Conservation (phyloP, 805 yeast species). For the Lipomyces orientalis region DNA sequence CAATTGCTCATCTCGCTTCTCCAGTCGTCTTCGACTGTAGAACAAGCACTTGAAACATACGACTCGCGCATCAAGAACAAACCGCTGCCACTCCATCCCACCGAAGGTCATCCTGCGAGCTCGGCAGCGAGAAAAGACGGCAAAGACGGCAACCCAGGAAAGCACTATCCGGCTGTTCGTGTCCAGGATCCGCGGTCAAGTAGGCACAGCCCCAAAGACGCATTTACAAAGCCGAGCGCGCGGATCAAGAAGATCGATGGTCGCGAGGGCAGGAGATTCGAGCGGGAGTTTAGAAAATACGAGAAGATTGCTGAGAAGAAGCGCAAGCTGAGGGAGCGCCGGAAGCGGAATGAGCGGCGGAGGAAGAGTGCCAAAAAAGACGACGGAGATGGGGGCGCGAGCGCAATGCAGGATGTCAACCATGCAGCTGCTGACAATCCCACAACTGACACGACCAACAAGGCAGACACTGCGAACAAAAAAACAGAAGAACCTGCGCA, state of each 20-base stretch:
- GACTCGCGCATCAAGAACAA: constrained; percentile 18
- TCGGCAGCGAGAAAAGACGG: background rate
- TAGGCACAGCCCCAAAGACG: background rate
- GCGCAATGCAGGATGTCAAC: background rate
- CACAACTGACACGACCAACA: background rate
- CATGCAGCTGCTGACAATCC: background rate
- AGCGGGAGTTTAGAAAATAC: constrained; percentile 9
- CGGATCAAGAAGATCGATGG: constrained; percentile 11
- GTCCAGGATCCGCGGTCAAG: constrained; percentile 7
- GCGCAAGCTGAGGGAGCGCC: constrained; percentile 8
- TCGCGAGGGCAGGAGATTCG: constrained; percentile 12
- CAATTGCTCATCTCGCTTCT: constrained; percentile 5
- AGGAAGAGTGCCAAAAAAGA: background rate
- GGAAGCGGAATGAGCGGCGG: constrained; percentile 11
- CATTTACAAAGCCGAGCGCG: background rate
- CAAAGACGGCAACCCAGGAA: background rate
- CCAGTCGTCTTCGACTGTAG: background rate
- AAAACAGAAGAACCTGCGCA: background rate
- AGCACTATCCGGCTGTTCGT: background rate
- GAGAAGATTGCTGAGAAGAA: constrained; percentile 10
- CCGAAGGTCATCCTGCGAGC: constrained; percentile 6
- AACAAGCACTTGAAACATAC: constrained; percentile 17
- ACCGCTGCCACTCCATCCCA: constrained; percentile 27
- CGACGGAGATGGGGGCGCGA: background rate
- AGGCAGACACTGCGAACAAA: background rate